Evolutionary conservation across 257 asterid species (phyloP), one percentile per base, ranked within the genome.

Genomic region (Perilla frutescens): DNA sequence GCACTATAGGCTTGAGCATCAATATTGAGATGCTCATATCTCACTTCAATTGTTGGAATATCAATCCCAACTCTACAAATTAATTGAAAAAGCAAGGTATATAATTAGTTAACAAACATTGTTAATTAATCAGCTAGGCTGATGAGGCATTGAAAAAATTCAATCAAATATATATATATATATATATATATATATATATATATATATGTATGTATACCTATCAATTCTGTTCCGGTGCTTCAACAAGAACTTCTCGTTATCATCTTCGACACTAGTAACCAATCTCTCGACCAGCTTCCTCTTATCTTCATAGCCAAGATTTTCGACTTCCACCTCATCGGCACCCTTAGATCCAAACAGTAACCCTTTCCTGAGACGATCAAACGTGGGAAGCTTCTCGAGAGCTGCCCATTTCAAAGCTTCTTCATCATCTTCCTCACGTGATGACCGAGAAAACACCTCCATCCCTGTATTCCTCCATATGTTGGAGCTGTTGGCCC

Each of bases 401-500:
- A 90, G 81, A 1, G 96, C 93, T 0, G 96, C 96, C 96, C 96
- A 90, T 72, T 83, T 85, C 20, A 90, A 68, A 31, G 93, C 95
- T 32, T 87, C 96, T 32, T 90, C 96, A n/a, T 88, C 96, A 6
- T 90, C 93, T 54, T 88, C 93, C 0, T 87, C 91, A 0, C 89
- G 81, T 1, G 87, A 55, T 1, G 96, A 85, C 4, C 83, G 69
- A 0, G 90, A 84, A 66, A 85, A 87, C 0, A 66, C 87, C 39
- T 85, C 85, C 2, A 72, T 59, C 0, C 84, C 89, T 0, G 86
- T 84, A 49, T 80, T 76, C 51, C 91, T 74, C 89, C 89, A 89
- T 57, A 85, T 20, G 40, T 59, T 75, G 1, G 88, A 82, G 77
- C 87, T 81, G 77, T 67, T 75, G 1, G 68, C 83, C 7, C 91